Conservation (phyloP, 768 basidiomycete genomes). For the Auricularia cornea region DNA sequence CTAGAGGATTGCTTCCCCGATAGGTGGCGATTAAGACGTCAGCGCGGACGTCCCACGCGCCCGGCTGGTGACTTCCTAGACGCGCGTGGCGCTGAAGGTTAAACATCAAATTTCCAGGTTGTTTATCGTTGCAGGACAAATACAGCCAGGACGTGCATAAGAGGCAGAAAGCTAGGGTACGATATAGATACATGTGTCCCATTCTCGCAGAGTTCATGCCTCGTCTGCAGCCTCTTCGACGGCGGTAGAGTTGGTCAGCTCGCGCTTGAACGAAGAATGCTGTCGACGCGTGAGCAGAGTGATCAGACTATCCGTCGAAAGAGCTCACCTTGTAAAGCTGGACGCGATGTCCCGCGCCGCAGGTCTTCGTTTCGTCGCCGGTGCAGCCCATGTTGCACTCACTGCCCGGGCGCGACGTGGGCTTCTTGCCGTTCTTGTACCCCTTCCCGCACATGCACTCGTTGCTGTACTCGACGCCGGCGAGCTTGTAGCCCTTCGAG, state of each 20-base stretch:
- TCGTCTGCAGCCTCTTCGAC: neutral
- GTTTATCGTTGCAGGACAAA: too few relatives aligned
- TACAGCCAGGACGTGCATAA: too few relatives aligned
- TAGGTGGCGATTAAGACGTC: neutral
- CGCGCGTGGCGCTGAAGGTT: too few relatives aligned
- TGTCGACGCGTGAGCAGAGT: neutral
- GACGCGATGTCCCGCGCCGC: neutral
- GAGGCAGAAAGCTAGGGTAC: too few relatives aligned
- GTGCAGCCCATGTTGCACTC: neutral
- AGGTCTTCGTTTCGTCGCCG: neutral
- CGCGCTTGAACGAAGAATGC: neutral
- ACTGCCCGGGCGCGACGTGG: neutral
- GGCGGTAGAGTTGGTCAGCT: neutral
- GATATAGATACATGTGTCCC: too few relatives aligned
- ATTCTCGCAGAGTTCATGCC: too few relatives aligned
- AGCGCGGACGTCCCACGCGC: neutral
- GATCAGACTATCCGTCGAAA: neutral
- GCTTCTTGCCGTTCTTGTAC: neutral
- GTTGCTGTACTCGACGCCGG: slow-evolving; percentile 1
- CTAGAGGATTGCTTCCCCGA: neutral
- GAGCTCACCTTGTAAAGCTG: neutral
- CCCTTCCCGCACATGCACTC: neutral
- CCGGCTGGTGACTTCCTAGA: too few relatives aligned
- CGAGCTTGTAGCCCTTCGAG: neutral
- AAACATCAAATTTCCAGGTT: too few relatives aligned